Percentiles rank a stretch among this genome's conserved stretches.
Conservation (phyloP, 2,329 filamentous ascomycete genomes). For the Ophiostoma australiae region DNA sequence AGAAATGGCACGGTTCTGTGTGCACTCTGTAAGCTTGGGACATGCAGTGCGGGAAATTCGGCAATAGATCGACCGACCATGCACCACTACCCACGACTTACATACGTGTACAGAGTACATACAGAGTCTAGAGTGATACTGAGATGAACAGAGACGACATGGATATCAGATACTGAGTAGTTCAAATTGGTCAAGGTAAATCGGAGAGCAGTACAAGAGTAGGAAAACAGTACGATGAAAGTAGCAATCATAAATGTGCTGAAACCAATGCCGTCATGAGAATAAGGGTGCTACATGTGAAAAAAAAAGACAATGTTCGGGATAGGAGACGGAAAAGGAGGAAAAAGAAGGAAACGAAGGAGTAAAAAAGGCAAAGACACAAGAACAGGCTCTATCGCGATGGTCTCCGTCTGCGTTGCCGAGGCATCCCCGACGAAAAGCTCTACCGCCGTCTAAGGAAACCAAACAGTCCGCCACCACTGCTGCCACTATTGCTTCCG, state of each 20-base stretch:
- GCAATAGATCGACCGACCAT: neutral
- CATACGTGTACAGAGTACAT: no score
- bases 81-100: neutral
- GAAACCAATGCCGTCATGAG: neutral
- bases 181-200: no score
- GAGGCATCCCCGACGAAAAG: neutral
- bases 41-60: constrained; percentile 4
- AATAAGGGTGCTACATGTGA: neutral
- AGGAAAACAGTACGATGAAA: neutral
- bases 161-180: no score
- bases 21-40: neutral
- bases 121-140: no score
- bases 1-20: neutral
- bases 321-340: neutral
- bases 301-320: neutral
- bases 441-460: constrained; percentile 6
- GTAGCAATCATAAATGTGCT: neutral
- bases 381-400: neutral
- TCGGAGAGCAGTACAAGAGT: no score
- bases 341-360: neutral
- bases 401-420: neutral
- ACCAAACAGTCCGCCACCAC: constrained; percentile 13
- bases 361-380: neutral
- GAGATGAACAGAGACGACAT: neutral
- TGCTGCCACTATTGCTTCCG: neutral